A percentile compares a stretch with the other conserved stretches of the same genome.
phyloP scores from a whole-genome alignment of 2,329 filamentous ascomycete genomes.

The Clonostachys byssicola region DNA sequence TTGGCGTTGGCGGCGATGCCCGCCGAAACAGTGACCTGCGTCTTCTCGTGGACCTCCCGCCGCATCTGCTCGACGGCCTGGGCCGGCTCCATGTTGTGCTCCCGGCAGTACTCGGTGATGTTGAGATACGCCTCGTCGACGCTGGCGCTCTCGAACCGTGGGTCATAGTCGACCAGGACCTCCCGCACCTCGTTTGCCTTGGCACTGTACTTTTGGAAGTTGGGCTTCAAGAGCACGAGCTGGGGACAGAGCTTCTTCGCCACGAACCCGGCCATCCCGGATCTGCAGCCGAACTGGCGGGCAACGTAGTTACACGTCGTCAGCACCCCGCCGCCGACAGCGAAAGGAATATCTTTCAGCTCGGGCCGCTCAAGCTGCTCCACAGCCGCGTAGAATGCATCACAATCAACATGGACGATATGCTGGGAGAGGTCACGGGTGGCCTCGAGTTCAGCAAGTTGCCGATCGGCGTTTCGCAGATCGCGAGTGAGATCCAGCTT shows the following conservation, averaged over 20 bases:
- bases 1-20: conserved; percentile 93
- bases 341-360: conserved; percentile 81
- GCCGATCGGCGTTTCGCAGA: conserved; percentile 72
- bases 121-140: conserved; percentile 97
- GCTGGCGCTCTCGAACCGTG: conserved; percentile 86
- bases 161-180: conserved; percentile 82
- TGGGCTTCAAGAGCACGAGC: conserved; percentile 75
- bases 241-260: conserved; percentile 91
- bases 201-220: conserved; percentile 85
- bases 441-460: conserved; percentile 74
- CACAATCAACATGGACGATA: conserved; percentile 91
- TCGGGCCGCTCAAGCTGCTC: conserved; percentile 83
- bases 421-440: conserved; percentile 77
- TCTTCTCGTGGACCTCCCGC: conserved; percentile 67
- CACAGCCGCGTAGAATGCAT: conserved; percentile 95
- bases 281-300: conserved; percentile 83
- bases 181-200: conserved; percentile 86
- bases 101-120: conserved; percentile 78
- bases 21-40: conserved; percentile 85
- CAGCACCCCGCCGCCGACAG: conserved; percentile 69
- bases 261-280: conserved; percentile 94
- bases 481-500: conserved; percentile 70
- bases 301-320: conserved; percentile 83
- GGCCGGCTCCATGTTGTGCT: conserved; percentile 63
- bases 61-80: conserved; percentile 77